A percentile compares a stretch with the other conserved stretches of the same genome.
These are phyloP conservation scores for Globisporangium nodosum DNA, from an alignment of 352 stramenopile species.

Conservation along the genomic window DNA sequence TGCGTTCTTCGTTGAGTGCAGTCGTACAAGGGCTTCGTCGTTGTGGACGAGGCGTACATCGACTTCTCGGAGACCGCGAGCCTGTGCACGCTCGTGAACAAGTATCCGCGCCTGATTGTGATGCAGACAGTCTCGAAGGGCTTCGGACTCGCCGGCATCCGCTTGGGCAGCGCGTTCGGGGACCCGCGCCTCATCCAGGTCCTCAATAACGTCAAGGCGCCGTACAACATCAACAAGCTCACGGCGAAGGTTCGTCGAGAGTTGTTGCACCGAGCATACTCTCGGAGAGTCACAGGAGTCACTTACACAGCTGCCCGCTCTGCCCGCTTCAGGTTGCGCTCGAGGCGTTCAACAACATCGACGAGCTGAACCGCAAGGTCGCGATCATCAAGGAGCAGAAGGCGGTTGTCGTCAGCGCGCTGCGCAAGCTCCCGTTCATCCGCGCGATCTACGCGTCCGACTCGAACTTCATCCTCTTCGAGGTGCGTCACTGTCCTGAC, in stretches of 20 bases:
- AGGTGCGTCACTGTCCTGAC: slow-evolving; percentile 37
- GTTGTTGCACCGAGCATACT: too few relatives aligned
- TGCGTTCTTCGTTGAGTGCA: slow-evolving; percentile 10
- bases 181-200: slow-evolving; percentile 93
- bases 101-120: slow-evolving; percentile 94
- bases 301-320: neutral
- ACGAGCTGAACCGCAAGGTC: slow-evolving; percentile 57
- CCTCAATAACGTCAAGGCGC: slow-evolving; percentile 99
- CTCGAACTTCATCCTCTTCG: slow-evolving; percentile 98
- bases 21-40: slow-evolving; percentile 91
- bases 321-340: slow-evolving; percentile 31
- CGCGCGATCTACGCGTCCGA: slow-evolving; percentile 92
- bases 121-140: slow-evolving; percentile 98
- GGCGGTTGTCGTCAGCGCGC: slow-evolving; percentile 59
- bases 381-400: slow-evolving; percentile 82
- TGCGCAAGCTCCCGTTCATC: slow-evolving; percentile 92
- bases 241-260: slow-evolving; percentile 63
- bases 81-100: slow-evolving; percentile 86
- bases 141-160: slow-evolving; percentile 97
- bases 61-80: slow-evolving; percentile 89
- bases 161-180: slow-evolving; percentile 89
- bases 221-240: slow-evolving; percentile 98
- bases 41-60: slow-evolving; percentile 98
- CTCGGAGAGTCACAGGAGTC: neutral
- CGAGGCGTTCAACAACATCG: slow-evolving; percentile 56